Evolutionary conservation across 495 filamentous ascomycete species (phyloP), one percentile per base, ranked within the genome.

Genomic region (Xylaria longipes): DNA sequence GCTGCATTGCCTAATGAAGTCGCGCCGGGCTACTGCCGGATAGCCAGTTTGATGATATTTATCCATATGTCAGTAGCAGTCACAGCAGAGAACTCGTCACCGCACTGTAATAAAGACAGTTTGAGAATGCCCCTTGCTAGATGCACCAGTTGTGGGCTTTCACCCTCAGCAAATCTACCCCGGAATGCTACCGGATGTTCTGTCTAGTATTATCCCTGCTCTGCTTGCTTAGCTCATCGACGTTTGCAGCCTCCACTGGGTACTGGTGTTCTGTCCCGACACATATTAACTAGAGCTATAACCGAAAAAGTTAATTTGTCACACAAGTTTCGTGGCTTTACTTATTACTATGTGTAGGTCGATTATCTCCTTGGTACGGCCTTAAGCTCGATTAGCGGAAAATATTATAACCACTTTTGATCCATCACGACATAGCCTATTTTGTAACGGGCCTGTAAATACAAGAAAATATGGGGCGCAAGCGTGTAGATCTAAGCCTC

Each of bases 1-100:
- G 35, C 8, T 39, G 37, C 11, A 41, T 41, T 37, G 60, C 60
- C 33, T 62, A 39, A 62, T 62, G 52, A 43, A 62, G 20, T 37
- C 37, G 60, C 27, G 60, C 17, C 60, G 37, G 37, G 20, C 60
- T 25, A 62, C 60, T 62, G 60, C 37, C 60, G 60, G 60, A 14
- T 39, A 25, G 12, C 37, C 8, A 41, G 37, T 25, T 62, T 62
- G 29, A 27, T 15, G 22, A 41, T 62, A 62, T 62, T 62, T 62
- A 62, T 62, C 60, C 60, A 27, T 43, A 41, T 39, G 27, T 17
- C 14, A 56, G 52, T 31, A 2, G 11, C 22, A 15, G 27, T 29
- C 52, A 17, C 52, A 56, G 25, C 20, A 29, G 6, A 56, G 11
- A 56, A 56, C 5, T 56, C 25, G n/a, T 17, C 52, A 29, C 14